phyloP scores from a whole-genome alignment of 306 rosid genomes.

The Glycyrrhiza uralensis region DNA sequence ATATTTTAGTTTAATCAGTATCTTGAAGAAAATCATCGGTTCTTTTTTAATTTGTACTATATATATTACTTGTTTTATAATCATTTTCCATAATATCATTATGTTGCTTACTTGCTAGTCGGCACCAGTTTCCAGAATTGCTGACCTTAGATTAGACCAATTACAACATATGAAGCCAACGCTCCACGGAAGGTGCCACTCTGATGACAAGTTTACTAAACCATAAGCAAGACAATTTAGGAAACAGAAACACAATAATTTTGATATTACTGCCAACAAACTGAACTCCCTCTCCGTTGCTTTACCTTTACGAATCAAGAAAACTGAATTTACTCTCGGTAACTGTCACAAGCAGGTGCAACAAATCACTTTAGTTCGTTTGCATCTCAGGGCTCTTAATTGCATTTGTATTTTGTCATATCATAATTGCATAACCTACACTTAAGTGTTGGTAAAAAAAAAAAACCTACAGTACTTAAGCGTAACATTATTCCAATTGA shows the following conservation, averaged over 20 bases:
- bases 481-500: too few species aligned
- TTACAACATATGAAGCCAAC: not conserved
- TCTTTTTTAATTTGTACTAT: not conserved
- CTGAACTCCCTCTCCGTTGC: not conserved
- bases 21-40: too few species aligned
- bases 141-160: conserved; percentile 15
- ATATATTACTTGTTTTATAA: not conserved
- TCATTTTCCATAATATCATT: not conserved
- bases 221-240: not conserved
- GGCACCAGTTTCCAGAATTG: conserved; percentile 12
- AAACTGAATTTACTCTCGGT: not conserved
- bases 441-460: too few species aligned
- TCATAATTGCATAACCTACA: too few species aligned
- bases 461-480: too few species aligned
- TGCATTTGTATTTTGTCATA: too few species aligned
- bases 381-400: too few species aligned
- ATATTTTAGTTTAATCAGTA: too few species aligned
- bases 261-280: not conserved
- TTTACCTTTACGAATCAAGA: conserved; percentile 2
- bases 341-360: not conserved
- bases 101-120: conserved; percentile 3
- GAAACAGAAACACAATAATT: not conserved
- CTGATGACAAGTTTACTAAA: not conserved
- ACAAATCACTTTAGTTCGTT: not conserved
- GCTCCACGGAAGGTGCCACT: too few species aligned